These are phyloP conservation scores for Camelina hispida DNA, from an alignment of 345 rosid species.

Conservation along the genomic window DNA sequence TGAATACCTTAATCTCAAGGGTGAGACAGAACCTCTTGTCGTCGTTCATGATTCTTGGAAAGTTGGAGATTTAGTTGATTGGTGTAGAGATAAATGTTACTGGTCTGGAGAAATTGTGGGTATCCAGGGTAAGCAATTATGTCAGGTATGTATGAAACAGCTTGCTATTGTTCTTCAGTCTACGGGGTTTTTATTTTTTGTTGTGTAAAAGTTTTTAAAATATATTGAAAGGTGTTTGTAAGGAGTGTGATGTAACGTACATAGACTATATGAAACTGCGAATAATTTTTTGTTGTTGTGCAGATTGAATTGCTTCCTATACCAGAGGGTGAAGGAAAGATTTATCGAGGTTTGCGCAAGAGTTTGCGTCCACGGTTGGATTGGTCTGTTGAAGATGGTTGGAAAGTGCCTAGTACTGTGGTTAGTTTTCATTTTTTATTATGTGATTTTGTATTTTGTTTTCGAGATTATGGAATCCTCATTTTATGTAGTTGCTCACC, in stretches of 20 bases:
- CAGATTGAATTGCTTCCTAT: too few relatives aligned
- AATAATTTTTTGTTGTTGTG: background rate
- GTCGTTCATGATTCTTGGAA: slow-evolving; percentile 23
- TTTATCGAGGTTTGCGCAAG: too few relatives aligned
- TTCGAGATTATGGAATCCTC: slow-evolving; percentile 3
- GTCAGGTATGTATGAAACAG: slow-evolving; percentile 6
- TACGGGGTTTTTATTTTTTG: too few relatives aligned
- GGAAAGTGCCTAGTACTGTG: background rate
- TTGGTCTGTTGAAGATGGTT: too few relatives aligned
- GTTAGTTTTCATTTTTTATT: slow-evolving; percentile 14
- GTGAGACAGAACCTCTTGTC: slow-evolving; percentile 16
- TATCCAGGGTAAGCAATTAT: background rate
- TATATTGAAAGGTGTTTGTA: background rate
- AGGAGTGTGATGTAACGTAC: background rate
- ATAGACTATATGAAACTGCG: background rate
- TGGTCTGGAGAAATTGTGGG: slow-evolving; percentile 31
- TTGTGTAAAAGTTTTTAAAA: background rate
- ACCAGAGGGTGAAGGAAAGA: too few relatives aligned
- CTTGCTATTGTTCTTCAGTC: too few relatives aligned
- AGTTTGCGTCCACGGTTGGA: too few relatives aligned
- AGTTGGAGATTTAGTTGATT: slow-evolving; percentile 40
- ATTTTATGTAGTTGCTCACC: background rate
- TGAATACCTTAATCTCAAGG: background rate
- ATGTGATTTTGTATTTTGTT: background rate
- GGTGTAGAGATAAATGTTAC: slow-evolving; percentile 10